Conservation (phyloP, 2,329 filamentous ascomycete genomes). For the Exophiala lecanii-corni region DNA sequence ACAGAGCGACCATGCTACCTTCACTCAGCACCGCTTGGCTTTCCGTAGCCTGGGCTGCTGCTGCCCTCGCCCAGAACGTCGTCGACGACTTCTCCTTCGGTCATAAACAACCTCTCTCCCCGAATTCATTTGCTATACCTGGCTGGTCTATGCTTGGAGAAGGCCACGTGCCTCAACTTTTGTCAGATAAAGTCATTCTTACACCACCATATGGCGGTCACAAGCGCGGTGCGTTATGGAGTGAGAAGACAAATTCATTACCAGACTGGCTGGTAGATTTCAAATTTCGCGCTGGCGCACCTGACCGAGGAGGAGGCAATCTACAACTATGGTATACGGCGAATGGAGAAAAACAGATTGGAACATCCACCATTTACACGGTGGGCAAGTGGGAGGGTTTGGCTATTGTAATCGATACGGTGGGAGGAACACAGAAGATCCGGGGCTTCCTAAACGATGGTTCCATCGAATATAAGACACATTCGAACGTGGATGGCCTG, state of each 20-base stretch:
- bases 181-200: slow-evolving; percentile 88
- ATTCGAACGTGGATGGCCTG: slow-evolving; percentile 73
- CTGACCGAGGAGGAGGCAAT: slow-evolving; percentile 80
- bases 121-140: slow-evolving; percentile 45
- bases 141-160: slow-evolving; percentile 54
- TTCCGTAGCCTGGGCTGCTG: slow-evolving; percentile 12
- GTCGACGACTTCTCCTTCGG: slow-evolving; percentile 27
- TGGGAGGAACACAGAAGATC: slow-evolving; percentile 71
- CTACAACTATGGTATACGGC: slow-evolving; percentile 88
- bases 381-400: slow-evolving; percentile 84
- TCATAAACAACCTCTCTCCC: slow-evolving; percentile 55
- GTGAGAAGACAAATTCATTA: slow-evolving; percentile 50
- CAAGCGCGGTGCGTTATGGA: slow-evolving; percentile 78
- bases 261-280: slow-evolving; percentile 77
- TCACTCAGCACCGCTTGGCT: slow-evolving; percentile 2
- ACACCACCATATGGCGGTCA: slow-evolving; percentile 85
- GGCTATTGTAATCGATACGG: slow-evolving; percentile 77
- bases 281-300: slow-evolving; percentile 80
- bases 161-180: slow-evolving; percentile 53
- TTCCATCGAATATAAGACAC: slow-evolving; percentile 68
- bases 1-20: slow-evolving; percentile 17
- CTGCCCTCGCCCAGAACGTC: slow-evolving; percentile 19
- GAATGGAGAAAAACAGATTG: slow-evolving; percentile 61
- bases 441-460: slow-evolving; percentile 94
- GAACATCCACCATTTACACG: slow-evolving; percentile 76